Percentiles rank a stretch among this genome's conserved stretches.
Conservation (phyloP, 2,329 filamentous ascomycete genomes). For the Sporothrix inflata region DNA sequence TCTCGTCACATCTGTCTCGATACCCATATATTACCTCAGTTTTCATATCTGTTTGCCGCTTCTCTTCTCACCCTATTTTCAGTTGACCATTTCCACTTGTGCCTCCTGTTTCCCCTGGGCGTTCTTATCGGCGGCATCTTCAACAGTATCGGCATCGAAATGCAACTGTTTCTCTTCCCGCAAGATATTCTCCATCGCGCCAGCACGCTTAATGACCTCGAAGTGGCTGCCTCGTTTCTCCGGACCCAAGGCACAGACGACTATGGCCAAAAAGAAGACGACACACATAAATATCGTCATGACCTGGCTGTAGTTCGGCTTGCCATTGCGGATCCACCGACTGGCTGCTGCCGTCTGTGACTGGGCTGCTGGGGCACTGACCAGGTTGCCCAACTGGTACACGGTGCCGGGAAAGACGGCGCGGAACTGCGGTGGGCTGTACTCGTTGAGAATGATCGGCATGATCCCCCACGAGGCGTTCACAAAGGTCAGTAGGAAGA, state of each 20-base stretch:
- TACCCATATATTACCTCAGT: too few relatives aligned
- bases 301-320: conserved; percentile 20
- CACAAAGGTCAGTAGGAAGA: conserved; percentile 75
- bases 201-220: conserved; percentile 20
- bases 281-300: conserved; percentile 19
- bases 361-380: conserved; percentile 62
- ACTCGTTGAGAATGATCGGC: conserved; percentile 74
- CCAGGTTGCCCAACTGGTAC: conserved; percentile 77
- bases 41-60: too few relatives aligned
- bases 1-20: too few relatives aligned
- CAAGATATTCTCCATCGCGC: conserved; percentile 14
- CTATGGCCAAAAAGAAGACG: conserved; percentile 19
- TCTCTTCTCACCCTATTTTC: too few relatives aligned
- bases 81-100: too few relatives aligned
- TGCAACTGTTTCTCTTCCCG: conserved; percentile 11
- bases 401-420: conserved; percentile 72
- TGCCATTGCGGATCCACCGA: conserved; percentile 14
- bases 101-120: too few relatives aligned
- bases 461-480: conserved; percentile 70
- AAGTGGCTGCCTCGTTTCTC: conserved; percentile 17
- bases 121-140: too few relatives aligned
- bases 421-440: conserved; percentile 70
- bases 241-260: conserved; percentile 7
- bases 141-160: too few relatives aligned
- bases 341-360: conserved; percentile 15